A percentile compares a stretch with the other conserved stretches of the same genome.
Conservation (phyloP, 228 moss, liverwort and hornwort genomes). For the Sphagnum fallax region DNA sequence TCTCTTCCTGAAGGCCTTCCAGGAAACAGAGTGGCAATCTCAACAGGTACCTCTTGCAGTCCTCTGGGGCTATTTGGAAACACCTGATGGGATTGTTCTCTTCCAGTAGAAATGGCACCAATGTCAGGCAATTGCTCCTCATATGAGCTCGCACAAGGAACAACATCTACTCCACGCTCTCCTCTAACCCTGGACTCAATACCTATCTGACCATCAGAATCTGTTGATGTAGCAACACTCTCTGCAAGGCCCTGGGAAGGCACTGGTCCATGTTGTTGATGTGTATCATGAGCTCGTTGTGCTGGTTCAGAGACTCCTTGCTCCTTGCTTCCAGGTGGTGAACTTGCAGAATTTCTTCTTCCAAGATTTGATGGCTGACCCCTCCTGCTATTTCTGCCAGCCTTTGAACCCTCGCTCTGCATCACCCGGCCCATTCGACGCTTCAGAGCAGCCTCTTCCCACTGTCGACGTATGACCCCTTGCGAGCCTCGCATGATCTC, state of each 20-base stretch:
- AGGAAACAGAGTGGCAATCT: neutral
- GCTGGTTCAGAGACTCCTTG: neutral
- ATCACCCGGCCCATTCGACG: slow-evolving; percentile 35
- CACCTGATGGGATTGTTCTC: slow-evolving; percentile 8
- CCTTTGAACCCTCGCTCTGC: slow-evolving; percentile 54
- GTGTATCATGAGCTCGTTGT: neutral
- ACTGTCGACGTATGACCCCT: slow-evolving; percentile 28
- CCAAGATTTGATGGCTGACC: slow-evolving; percentile 10
- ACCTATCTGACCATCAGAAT: slow-evolving; percentile 41
- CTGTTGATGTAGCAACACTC: slow-evolving; percentile 70
- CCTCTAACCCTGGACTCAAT: slow-evolving; percentile 11
- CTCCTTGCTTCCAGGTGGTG: neutral
- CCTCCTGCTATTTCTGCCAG: slow-evolving; percentile 32
- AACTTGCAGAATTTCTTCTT: neutral
- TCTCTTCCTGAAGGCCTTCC: too few relatives aligned
- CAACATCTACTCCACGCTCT: slow-evolving; percentile 17
- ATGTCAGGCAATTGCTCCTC: slow-evolving; percentile 2
- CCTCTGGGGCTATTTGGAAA: slow-evolving; percentile 9
- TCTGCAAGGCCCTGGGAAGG: slow-evolving; percentile 64
- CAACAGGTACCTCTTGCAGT: neutral
- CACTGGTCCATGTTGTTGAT: slow-evolving; percentile 3
- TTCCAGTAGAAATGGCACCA: neutral
- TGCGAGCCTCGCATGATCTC: slow-evolving; percentile 32
- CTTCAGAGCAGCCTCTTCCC: slow-evolving; percentile 42
- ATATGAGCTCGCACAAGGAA: slow-evolving; percentile 13